Percentiles rank a stretch among this genome's conserved stretches.
Conservation (phyloP, 257 asterid genomes). For the Jasminum sambac region DNA sequence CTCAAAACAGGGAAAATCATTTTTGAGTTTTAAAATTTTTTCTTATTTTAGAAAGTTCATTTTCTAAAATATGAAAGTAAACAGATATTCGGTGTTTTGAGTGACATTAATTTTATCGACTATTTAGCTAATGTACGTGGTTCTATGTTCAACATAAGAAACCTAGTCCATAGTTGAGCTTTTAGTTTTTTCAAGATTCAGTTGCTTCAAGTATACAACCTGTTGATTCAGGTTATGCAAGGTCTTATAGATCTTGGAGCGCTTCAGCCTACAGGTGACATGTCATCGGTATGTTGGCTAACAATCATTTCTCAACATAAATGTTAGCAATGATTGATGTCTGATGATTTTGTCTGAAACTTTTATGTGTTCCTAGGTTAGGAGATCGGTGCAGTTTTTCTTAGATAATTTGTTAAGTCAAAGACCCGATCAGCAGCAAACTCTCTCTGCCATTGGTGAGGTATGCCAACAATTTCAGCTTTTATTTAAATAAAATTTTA, state of each 20-base stretch:
- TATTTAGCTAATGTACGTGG: not conserved
- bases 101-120: not conserved
- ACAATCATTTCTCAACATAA: not conserved
- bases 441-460: slow-evolving; percentile 97
- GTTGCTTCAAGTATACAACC: slow-evolving; percentile 11
- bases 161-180: not conserved
- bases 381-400: slow-evolving; percentile 93
- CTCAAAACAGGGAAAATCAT: too few relatives aligned
- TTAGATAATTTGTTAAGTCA: slow-evolving; percentile 72
- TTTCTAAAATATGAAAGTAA: too few relatives aligned
- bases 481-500: not conserved
- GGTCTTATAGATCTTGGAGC: slow-evolving; percentile 90
- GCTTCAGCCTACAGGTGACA: slow-evolving; percentile 95
- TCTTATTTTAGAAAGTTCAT: too few relatives aligned
- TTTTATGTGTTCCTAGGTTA: slow-evolving; percentile 46
- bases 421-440: slow-evolving; percentile 59
- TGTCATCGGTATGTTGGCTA: slow-evolving; percentile 63
- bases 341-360: not conserved
- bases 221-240: slow-evolving; percentile 70
- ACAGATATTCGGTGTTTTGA: not conserved
- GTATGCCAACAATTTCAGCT: slow-evolving; percentile 29
- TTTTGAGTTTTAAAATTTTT: too few relatives aligned
- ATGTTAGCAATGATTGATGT: too few relatives aligned
- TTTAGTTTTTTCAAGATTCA: not conserved
- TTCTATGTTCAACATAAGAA: not conserved